Evolutionary conservation across 1,139 yeast species (phyloP), one percentile per base, ranked within the genome.

Genomic region (Spencermartinsiella ligniputridi): DNA sequence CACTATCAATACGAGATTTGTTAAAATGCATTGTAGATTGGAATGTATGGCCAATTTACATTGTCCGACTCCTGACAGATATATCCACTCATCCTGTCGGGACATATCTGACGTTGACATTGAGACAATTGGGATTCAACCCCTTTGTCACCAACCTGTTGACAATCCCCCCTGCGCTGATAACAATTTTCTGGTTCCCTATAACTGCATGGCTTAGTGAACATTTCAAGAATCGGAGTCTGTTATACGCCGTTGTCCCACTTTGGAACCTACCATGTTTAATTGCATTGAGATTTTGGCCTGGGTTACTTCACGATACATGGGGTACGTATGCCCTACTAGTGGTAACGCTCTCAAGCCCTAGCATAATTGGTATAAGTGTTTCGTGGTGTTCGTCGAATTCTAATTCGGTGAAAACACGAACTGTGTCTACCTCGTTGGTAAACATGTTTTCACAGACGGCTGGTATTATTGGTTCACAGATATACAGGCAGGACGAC

Each of bases 371-470:
- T 47, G 69, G 70, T 32, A 74, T 80, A 44, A 67, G 74, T 52
- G 81, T 79, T 37, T 66, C 79, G 3, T 78, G 85, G 81, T 72
- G 76, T 41, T 78, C 85, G 1, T 63, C 76, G 41, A 81, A 81
- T 53, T 71, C 86, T 11, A 78, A 78, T 51, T 70, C 81, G 22
- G 80, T 82, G 20, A 64, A 79, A 37, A 68, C 77, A 3, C 68
- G 89, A 53, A 75, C 87, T 0, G 74, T 81, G 9, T 70, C 80
- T 19, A 73, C 83, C 2, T 81, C 88, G 0, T 48, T 81, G 30
- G 79, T 79, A 60, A 82, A 81, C 56, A 79, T 81, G 67, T 70
- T 70, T 52, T 79, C 76, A 1, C 88, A 82, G 59, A 60, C 75
- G 1, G 81, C 81, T 1, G 62, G 67, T 37, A 75, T 81, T 43